Percentiles rank a stretch among this genome's conserved stretches.
Conservation (phyloP, 2,329 filamentous ascomycete genomes). For the Arthrobotrys sphaeroides region DNA sequence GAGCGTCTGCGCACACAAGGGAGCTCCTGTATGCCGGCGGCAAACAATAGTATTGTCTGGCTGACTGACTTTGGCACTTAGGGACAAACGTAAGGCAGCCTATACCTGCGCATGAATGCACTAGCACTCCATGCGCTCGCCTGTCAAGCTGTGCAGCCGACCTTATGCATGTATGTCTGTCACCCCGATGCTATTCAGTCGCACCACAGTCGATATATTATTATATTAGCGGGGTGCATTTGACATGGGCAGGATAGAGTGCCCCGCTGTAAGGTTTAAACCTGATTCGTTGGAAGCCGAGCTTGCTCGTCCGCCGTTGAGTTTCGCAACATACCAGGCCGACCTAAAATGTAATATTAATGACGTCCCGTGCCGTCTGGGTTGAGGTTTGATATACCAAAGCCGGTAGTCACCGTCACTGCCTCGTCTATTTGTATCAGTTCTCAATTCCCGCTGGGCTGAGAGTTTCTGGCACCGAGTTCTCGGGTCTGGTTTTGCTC, state of each 20-base stretch:
- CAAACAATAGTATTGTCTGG: slow-evolving; percentile 51
- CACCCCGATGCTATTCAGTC: not conserved
- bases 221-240: not conserved
- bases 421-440: not conserved
- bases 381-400: not conserved
- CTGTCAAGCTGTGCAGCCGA: not conserved
- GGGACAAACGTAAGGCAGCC: not conserved
- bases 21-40: slow-evolving; percentile 42
- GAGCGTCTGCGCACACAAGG: slow-evolving; percentile 30
- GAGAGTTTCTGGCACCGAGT: not conserved
- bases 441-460: not conserved
- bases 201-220: not conserved
- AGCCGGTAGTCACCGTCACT: not conserved
- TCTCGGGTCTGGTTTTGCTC: not conserved
- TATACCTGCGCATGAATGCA: slow-evolving; percentile 13
- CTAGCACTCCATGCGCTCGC: not conserved
- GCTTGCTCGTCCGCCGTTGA: no score
- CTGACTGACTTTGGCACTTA: not conserved
- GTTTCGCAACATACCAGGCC: not conserved
- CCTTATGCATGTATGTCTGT: not conserved
- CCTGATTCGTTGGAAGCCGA: not conserved
- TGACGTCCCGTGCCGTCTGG: not conserved
- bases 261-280: not conserved
- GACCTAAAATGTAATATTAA: not conserved
- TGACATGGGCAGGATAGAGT: not conserved